Evolutionary conservation across 306 rosid species (phyloP).

Genomic region (Quercus variabilis): DNA sequence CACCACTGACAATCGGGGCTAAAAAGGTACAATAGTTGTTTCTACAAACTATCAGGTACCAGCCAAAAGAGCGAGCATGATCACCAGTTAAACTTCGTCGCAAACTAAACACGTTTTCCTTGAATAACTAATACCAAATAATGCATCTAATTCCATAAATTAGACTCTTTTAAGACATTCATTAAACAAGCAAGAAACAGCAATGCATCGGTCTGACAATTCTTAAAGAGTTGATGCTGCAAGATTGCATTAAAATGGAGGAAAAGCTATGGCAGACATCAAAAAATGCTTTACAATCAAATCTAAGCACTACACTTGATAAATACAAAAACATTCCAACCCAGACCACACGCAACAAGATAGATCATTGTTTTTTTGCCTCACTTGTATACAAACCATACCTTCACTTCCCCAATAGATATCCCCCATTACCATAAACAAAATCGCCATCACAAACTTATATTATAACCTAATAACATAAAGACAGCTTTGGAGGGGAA

Average conservation of each 20-base stretch:
- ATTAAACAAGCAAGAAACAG: neutral
- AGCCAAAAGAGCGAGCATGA: no score
- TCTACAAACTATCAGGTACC: no score
- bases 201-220: neutral
- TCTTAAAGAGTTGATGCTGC: neutral
- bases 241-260: neutral
- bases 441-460: conserved; percentile 45
- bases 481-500: conserved; percentile 36
- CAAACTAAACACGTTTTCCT: no score
- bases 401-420: conserved; percentile 26
- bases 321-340: conserved; percentile 29
- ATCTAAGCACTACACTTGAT: conserved; percentile 33
- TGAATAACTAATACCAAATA: no score
- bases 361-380: conserved; percentile 23
- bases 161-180: no score
- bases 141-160: no score
- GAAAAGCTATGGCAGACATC: neutral
- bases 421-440: conserved; percentile 36
- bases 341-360: conserved; percentile 36
- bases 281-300: conserved; percentile 13
- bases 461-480: conserved; percentile 20
- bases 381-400: conserved; percentile 44
- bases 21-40: no score
- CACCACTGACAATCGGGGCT: no score
- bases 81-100: no score